Evolutionary conservation across 129 eudicot species (phyloP), one percentile per base, ranked within the genome.

Genomic region (Erigeron canadensis): DNA sequence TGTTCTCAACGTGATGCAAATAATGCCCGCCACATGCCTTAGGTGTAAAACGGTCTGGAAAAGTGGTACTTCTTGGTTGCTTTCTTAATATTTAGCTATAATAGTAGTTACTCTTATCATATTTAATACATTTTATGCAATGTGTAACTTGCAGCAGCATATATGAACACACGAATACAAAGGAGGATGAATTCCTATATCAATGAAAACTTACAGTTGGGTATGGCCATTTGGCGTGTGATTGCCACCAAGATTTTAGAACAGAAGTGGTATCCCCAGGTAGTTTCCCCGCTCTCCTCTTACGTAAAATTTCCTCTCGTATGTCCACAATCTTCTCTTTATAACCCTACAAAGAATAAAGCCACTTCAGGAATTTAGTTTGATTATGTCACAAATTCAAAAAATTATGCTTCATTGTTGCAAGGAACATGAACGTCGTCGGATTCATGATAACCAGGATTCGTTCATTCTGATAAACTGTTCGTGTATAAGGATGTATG

Each of bases 241-340:
- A 85, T 76, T 87, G 97, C 97, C 97, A 91, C 97, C 97, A 91
- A 65, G 91, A 87, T 72, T 91, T 91, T 34, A 91, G 68, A 76
- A 88, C 88, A 71, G 97, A 87, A 43, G 95, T 91, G 55, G 97
- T 91, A 79, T 87, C 97, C 58, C 97, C 97, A 6, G 97, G 97
- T 42, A 91, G 90, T 80, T 91, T 91, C 69, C 97, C 97, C 9
- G 97, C 95, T 67, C 95, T 81, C 78, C 97, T 74, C 74, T 91
- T 91, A 22, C 97, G 95, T 28, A 91, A 77, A 47, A 91, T 91
- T 63, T 91, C 97, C 77, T 91, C 97, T 67, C 95, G 80, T 46
- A 87, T 91, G 81, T 88, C 93, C 65, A 88, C 96, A 68, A 88
- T 84, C 72, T 91, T 91, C 74, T 91, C 96, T 75, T 86, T 88